A percentile compares a stretch with the other conserved stretches of the same genome.
These are phyloP conservation scores for Pestalotiopsis sp. DNA, from an alignment of 2,329 filamentous ascomycete species.

Conservation along the genomic window DNA sequence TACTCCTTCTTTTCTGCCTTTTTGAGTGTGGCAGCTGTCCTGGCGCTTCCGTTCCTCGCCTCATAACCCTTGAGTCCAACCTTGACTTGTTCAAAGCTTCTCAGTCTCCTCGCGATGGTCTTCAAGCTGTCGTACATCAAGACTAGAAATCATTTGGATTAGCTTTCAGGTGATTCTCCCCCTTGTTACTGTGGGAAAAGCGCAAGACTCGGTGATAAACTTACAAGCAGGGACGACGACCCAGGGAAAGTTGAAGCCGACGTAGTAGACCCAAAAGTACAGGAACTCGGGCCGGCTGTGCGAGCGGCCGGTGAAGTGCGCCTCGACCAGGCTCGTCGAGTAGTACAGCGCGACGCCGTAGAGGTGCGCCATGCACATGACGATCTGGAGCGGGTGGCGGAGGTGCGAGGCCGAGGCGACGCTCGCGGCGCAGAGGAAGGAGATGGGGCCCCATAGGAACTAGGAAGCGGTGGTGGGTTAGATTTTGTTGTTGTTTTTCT, in stretches of 20 bases:
- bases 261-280: constrained; percentile 68
- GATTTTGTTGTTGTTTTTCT: background rate
- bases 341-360: constrained; percentile 68
- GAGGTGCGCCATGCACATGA: constrained; percentile 55
- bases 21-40: background rate
- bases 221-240: constrained; percentile 56
- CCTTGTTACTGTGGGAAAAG: background rate
- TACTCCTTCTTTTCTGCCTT: constrained; percentile 11
- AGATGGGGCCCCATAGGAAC: constrained; percentile 63
- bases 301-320: constrained; percentile 43
- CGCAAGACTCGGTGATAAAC: constrained; percentile 26
- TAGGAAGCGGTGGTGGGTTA: constrained; percentile 20
- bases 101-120: constrained; percentile 26
- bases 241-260: constrained; percentile 65
- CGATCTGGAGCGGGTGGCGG: constrained; percentile 54
- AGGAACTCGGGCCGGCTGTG: constrained; percentile 61
- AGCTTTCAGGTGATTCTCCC: background rate
- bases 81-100: constrained; percentile 27
- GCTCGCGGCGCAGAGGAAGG: constrained; percentile 48
- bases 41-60: background rate
- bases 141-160: constrained; percentile 18
- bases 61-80: constrained; percentile 22
- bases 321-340: constrained; percentile 55
- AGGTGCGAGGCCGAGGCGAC: constrained; percentile 45
- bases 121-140: constrained; percentile 28